phyloP scores from a whole-genome alignment of 768 basidiomycete species.

The Lentinus brumalis region DNA sequence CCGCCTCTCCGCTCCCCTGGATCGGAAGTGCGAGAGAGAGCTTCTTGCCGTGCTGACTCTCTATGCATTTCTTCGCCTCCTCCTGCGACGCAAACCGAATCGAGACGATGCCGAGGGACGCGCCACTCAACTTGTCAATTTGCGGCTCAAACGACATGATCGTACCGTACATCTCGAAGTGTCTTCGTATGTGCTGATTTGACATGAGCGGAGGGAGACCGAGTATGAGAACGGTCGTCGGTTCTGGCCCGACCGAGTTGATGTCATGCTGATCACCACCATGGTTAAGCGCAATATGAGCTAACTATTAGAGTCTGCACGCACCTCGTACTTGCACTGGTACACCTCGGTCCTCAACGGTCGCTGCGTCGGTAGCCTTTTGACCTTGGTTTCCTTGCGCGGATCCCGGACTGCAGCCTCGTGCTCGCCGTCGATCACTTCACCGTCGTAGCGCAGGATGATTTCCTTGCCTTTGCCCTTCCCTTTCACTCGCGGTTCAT shows the following conservation, averaged over 20 bases:
- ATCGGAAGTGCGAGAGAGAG: conserved; percentile 40
- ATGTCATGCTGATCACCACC: conserved; percentile 61
- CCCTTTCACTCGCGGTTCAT: conserved; percentile 52
- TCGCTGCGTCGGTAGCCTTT: conserved; percentile 29
- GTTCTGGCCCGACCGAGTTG: conserved; percentile 70
- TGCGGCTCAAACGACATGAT: conserved; percentile 74
- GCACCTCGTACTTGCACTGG: conserved; percentile 58
- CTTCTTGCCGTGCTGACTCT: conserved; percentile 65
- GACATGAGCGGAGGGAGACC: conserved; percentile 75
- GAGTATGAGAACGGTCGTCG: conserved; percentile 71
- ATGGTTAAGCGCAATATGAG: neutral
- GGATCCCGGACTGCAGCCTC: conserved; percentile 54
- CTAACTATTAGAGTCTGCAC: conserved; percentile 19
- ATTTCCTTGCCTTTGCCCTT: conserved; percentile 68
- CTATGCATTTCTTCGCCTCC: conserved; percentile 68
- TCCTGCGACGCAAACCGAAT: conserved; percentile 67
- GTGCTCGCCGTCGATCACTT: conserved; percentile 47
- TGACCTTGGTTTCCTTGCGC: conserved; percentile 44
- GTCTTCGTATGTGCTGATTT: conserved; percentile 59
- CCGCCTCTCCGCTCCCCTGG: conserved; percentile 42
- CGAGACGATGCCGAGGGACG: conserved; percentile 78
- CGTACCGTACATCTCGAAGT: conserved; percentile 64
- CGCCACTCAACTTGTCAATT: conserved; percentile 78
- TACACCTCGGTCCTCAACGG: conserved; percentile 43
- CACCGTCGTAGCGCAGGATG: conserved; percentile 56